A percentile compares a stretch with the other conserved stretches of the same genome.
Evolutionary conservation across 441 rosid species (phyloP).

Genomic region (Breynia disticha): DNA sequence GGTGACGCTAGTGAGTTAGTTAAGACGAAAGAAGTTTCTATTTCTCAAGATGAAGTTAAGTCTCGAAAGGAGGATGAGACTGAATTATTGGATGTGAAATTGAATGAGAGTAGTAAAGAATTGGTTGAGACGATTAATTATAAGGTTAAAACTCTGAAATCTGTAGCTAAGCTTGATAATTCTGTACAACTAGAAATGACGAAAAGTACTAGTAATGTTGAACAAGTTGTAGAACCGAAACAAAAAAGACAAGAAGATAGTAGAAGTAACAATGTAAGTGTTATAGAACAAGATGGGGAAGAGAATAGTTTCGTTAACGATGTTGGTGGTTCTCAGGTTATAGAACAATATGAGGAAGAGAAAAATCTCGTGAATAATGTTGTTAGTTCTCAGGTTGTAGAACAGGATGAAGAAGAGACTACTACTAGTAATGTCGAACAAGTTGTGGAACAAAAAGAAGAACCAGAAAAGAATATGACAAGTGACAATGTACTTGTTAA

Average conservation of each 20-base stretch:
- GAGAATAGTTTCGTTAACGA: background rate
- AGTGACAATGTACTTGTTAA: background rate
- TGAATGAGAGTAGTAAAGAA: background rate
- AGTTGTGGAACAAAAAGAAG: background rate
- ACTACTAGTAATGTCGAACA: slow-evolving; percentile 5
- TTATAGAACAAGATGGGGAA: background rate
- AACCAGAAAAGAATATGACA: slow-evolving; percentile 11
- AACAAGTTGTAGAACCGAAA: background rate
- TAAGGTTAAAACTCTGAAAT: slow-evolving; percentile 11
- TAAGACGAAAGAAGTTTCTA: slow-evolving; percentile 14
- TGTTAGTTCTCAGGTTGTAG: too few relatives aligned
- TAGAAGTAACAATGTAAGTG: slow-evolving; percentile 1
- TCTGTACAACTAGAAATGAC: slow-evolving; percentile 12
- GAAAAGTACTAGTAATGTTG: slow-evolving; percentile 8
- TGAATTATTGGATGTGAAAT: background rate
- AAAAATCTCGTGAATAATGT: background rate
- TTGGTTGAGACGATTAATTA: slow-evolving; percentile 14
- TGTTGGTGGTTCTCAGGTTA: slow-evolving; percentile 8
- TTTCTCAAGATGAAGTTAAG: slow-evolving; percentile 2
- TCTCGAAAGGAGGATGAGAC: background rate
- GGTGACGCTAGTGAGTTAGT: slow-evolving; percentile 40
- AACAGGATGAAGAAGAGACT: slow-evolving; percentile 10
- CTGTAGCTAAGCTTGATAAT: slow-evolving; percentile 9
- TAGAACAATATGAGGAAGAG: background rate
- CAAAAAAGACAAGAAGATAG: slow-evolving; percentile 6